These are phyloP conservation scores for Colletotrichum cuscutae DNA, from an alignment of 2,329 filamentous ascomycete genomes.

Conservation along the genomic window DNA sequence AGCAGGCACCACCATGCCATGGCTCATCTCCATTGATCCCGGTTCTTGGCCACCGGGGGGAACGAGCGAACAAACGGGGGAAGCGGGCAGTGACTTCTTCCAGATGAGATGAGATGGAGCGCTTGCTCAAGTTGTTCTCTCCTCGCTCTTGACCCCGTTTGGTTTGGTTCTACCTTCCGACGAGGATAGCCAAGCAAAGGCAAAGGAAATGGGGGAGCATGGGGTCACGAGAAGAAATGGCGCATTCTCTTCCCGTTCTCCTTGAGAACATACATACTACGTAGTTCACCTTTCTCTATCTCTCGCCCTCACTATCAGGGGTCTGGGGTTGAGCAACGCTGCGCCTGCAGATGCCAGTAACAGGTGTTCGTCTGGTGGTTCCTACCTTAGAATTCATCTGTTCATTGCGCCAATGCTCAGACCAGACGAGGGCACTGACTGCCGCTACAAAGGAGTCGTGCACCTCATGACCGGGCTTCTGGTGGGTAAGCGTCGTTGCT, in stretches of 20 bases:
- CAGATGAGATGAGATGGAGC: background rate
- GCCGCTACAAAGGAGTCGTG: background rate
- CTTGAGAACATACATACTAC: background rate
- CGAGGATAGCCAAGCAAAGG: background rate
- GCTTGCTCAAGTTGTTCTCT: background rate
- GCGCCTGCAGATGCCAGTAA: background rate
- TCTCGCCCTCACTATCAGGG: background rate
- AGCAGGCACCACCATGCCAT: background rate
- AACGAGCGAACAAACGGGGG: conserved; percentile 4
- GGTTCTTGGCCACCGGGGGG: conserved; percentile 6
- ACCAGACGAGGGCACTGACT: background rate
- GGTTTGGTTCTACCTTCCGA: background rate
- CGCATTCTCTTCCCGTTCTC: background rate
- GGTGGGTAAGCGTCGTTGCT: conserved; percentile 10
- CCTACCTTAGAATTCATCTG: background rate
- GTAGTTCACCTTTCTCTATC: background rate
- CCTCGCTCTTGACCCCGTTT: background rate
- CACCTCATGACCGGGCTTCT: background rate
- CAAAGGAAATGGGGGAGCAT: background rate
- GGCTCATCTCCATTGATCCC: conserved; percentile 1
- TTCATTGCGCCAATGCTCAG: background rate
- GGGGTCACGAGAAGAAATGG: conserved; percentile 5
- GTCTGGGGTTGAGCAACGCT: background rate
- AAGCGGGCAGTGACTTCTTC: background rate
- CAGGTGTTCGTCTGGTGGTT: conserved; percentile 4